These are phyloP conservation scores for Myochromella boudieri DNA, from an alignment of 768 basidiomycete species.

Conservation along the genomic window DNA sequence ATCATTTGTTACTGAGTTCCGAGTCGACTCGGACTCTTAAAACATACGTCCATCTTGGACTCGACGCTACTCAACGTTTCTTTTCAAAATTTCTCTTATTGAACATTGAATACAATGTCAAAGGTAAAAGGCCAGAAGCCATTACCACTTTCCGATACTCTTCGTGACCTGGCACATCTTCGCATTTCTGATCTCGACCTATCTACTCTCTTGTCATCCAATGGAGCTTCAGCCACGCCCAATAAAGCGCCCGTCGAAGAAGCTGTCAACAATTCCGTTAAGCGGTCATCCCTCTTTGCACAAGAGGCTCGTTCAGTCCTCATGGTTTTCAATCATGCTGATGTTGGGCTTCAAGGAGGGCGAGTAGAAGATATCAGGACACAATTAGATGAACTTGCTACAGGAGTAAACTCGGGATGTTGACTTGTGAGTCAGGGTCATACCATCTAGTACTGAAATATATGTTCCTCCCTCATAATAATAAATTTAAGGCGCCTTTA, in stretches of 20 bases:
- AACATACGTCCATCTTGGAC: too few relatives aligned
- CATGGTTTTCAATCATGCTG: slow-evolving; percentile 49
- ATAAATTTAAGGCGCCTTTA: too few relatives aligned
- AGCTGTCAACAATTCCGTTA: slow-evolving; percentile 37
- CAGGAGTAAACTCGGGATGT: slow-evolving; percentile 23
- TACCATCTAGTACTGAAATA: too few relatives aligned
- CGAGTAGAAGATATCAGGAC: slow-evolving; percentile 56
- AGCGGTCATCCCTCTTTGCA: slow-evolving; percentile 60
- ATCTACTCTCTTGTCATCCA: slow-evolving; percentile 23
- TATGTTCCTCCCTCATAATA: too few relatives aligned
- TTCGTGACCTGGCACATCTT: slow-evolving; percentile 73
- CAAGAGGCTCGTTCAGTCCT: slow-evolving; percentile 57
- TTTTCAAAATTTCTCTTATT: too few relatives aligned
- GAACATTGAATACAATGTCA: too few relatives aligned
- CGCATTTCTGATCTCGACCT: slow-evolving; percentile 52
- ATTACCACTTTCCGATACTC: slow-evolving; percentile 56
- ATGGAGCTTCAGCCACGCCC: slow-evolving; percentile 6
- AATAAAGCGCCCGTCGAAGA: slow-evolving; percentile 13
- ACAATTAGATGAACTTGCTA: slow-evolving; percentile 53
- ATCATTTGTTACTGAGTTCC: too few relatives aligned
- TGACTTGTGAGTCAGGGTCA: slow-evolving; percentile 15
- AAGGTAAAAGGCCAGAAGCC: slow-evolving; percentile 41
- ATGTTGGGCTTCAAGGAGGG: slow-evolving; percentile 50
- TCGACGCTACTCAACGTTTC: too few relatives aligned
- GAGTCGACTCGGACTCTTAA: too few relatives aligned